Evolutionary conservation across 176 grass and related monocot species (phyloP), one percentile per base, ranked within the genome.

Genomic region (Juncus inflexus): DNA sequence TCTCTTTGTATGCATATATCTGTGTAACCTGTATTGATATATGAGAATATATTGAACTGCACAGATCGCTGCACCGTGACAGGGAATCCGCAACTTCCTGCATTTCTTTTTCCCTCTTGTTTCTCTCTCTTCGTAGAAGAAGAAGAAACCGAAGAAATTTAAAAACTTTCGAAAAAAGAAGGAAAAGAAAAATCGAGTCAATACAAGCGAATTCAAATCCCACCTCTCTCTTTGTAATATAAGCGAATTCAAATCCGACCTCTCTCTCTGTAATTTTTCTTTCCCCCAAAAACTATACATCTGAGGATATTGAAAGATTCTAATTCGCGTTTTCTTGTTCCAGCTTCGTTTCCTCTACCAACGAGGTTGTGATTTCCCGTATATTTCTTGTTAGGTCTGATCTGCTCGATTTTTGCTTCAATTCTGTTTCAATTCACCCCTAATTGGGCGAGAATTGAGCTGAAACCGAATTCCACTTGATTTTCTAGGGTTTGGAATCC

Each of bases 141-240:
- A 71, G 85, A 73, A 78, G 84, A 68, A 74, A 67, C 79, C 71
- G 85, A 69, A 80, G 73, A 62, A 73, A 66, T 42, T 11, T 42
- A 42, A 40, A 71, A 63, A 62, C 70, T 78, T 61, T 52, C 7
- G 59, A 72, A 67, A 50, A 60, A 37, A 79, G 9, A 6, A 12
- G 14, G 50, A 55, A 52, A 73, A 71, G 9, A 69, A 42, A 75
- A 9, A 70, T 79, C 85, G 64, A 85, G 49, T 50, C 45, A 43
- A 45, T 42, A 35, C 60, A 67, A 16, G 38, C 67, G 47, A 55
- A 80, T 52, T 53, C 42, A 57, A 72, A 11, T 47, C 43, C 9
- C 43, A 6, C 43, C 9, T 47, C 4, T 47, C 43, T 47, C 6
- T 47, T 2, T 10, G 51, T 15, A 53, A 28, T 66, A 51, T 66